A percentile compares a stretch with the other conserved stretches of the same genome.
These are phyloP conservation scores for Zasmidium cellare DNA, from an alignment of 2,329 filamentous ascomycete species.

Conservation along the genomic window DNA sequence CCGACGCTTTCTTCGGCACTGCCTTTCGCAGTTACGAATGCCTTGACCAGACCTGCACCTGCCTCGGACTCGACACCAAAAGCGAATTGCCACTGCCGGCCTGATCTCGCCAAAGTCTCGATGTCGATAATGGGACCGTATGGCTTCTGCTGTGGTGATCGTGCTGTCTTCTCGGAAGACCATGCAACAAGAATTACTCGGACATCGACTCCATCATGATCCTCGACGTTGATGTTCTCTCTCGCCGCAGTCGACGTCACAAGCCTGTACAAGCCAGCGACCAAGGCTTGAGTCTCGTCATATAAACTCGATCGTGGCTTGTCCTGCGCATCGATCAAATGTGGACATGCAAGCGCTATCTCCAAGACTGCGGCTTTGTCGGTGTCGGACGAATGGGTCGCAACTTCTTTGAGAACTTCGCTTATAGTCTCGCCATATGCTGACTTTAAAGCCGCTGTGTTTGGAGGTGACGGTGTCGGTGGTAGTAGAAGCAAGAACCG, in stretches of 20 bases:
- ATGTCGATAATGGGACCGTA: constrained; percentile 55
- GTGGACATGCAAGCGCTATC: constrained; percentile 63
- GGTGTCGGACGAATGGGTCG: constrained; percentile 32
- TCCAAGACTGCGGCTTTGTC: constrained; percentile 49
- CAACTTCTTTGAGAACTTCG: constrained; percentile 44
- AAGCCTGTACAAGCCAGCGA: constrained; percentile 77
- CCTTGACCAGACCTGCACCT: constrained; percentile 59
- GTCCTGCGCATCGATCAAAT: constrained; percentile 55
- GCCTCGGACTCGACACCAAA: constrained; percentile 67
- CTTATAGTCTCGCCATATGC: constrained; percentile 45
- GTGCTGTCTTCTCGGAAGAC: constrained; percentile 35
- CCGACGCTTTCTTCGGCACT: constrained; percentile 31
- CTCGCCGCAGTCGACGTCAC: constrained; percentile 70
- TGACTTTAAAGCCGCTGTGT: constrained; percentile 42
- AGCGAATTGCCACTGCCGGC: constrained; percentile 63
- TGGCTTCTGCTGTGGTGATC: constrained; percentile 20
- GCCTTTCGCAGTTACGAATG: constrained; percentile 40
- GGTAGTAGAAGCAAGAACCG: constrained; percentile 47
- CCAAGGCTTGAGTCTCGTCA: constrained; percentile 67
- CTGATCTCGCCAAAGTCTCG: constrained; percentile 46
- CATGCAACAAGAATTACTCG: constrained; percentile 74
- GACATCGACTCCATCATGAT: constrained; percentile 71
- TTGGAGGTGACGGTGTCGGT: constrained; percentile 42
- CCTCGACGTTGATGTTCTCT: constrained; percentile 62
- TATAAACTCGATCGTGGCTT: constrained; percentile 61